These are phyloP conservation scores for Ophiostoma sp. DNA, from an alignment of 2,329 filamentous ascomycete species.

Conservation along the genomic window DNA sequence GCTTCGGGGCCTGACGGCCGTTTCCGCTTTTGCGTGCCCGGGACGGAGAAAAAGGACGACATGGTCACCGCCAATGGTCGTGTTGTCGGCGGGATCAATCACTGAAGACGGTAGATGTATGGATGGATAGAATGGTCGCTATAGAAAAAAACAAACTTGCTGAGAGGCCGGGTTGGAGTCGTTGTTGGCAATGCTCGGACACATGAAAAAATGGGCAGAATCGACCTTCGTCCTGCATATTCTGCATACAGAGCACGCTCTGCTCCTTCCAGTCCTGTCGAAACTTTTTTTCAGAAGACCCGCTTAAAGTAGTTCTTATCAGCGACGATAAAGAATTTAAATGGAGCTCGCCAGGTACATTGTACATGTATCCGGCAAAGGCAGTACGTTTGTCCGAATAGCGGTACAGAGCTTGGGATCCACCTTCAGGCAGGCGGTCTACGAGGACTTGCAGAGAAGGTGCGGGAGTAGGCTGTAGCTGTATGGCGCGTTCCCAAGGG, in stretches of 20 bases:
- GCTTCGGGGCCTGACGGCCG: slow-evolving; percentile 51
- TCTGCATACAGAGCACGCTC: slow-evolving; percentile 12
- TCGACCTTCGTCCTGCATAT: slow-evolving; percentile 12
- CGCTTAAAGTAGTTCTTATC: slow-evolving; percentile 26
- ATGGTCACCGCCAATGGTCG: slow-evolving; percentile 42
- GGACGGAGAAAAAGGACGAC: slow-evolving; percentile 94
- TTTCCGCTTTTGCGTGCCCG: slow-evolving; percentile 86
- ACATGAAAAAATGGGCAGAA: slow-evolving; percentile 16
- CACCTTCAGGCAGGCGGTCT: slow-evolving; percentile 25
- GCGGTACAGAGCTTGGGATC: slow-evolving; percentile 19
- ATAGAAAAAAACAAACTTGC: neutral
- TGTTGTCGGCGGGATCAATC: neutral
- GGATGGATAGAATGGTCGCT: neutral
- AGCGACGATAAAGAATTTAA: slow-evolving; percentile 19
- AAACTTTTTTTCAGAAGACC: slow-evolving; percentile 27
- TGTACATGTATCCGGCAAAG: slow-evolving; percentile 22
- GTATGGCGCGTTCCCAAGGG: slow-evolving; percentile 31
- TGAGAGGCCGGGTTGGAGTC: neutral
- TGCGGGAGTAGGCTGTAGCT: slow-evolving; percentile 40
- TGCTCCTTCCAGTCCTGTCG: slow-evolving; percentile 16
- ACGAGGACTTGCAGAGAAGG: slow-evolving; percentile 16
- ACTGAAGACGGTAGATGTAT: neutral
- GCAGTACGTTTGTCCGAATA: slow-evolving; percentile 26
- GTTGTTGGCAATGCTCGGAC: slow-evolving; percentile 12
- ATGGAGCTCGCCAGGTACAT: neutral